phyloP scores from a whole-genome alignment of 116 monocot species.

The Zostera marina region DNA sequence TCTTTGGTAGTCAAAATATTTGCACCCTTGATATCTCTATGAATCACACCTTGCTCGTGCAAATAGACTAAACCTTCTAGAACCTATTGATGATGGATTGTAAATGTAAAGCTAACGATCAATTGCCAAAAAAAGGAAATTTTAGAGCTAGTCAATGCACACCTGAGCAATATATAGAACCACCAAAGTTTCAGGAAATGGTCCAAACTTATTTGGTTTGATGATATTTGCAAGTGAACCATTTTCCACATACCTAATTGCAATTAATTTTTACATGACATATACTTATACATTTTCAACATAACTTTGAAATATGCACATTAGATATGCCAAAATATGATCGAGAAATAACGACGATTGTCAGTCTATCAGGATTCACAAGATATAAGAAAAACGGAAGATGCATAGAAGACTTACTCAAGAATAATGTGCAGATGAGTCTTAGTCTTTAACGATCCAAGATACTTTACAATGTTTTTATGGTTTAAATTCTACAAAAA shows the following conservation, averaged over 20 bases:
- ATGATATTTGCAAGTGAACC: conserved; percentile 94
- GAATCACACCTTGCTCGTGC: conserved; percentile 98
- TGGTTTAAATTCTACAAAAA: conserved; percentile 85
- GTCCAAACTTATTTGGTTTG: conserved; percentile 96
- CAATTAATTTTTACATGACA: not conserved
- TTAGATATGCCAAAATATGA: not conserved
- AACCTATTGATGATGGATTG: conserved; percentile 30
- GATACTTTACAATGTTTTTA: conserved; percentile 99
- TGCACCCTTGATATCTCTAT: conserved; percentile 97
- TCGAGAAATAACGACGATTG: not conserved
- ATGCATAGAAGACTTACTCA: conserved; percentile 35
- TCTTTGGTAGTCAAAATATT: conserved; percentile 98
- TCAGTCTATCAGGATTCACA: not conserved
- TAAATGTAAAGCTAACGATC: not conserved
- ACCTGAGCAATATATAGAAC: conserved; percentile 93
- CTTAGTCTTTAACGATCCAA: conserved; percentile 94
- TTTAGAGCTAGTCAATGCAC: not conserved
- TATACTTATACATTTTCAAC: not conserved
- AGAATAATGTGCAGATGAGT: conserved; percentile 95
- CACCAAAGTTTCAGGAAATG: conserved; percentile 94
- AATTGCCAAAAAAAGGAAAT: not conserved
- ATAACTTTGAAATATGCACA: no score
- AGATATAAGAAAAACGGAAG: not conserved
- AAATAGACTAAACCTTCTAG: conserved; percentile 94
- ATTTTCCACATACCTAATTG: conserved; percentile 85